Evolutionary conservation across 352 stramenopile genomes (phyloP), one percentile per base, ranked within the genome.

Genomic region (Pythium phragmitis): DNA sequence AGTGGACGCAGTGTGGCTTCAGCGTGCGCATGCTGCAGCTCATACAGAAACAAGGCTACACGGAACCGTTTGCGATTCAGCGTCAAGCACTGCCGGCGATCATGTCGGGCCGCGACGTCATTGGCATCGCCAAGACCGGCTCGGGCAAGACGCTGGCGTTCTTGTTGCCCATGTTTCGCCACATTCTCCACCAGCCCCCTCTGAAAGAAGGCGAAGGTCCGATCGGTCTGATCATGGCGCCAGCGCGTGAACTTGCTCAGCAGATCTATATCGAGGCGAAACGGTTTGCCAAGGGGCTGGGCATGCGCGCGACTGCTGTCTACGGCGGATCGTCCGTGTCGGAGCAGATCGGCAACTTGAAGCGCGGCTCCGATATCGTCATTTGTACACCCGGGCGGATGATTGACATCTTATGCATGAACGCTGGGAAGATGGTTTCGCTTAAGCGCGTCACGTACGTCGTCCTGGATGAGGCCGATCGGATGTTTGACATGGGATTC

Each of bases 401-500:
- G 85, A 99, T 99, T 76, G 98, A 99, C 74, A 99, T 99, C 70
- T 69, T 99, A 19, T 97, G 89, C 30, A 99, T 99, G 96, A 98
- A 98, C 72, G 90, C 92, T 12, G 97, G 97, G 39, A 93, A 95
- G 48, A 90, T 99, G 69, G 87, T 99, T 33, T 98, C 87, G 33
- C 74, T 99, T 16, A 81, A 96, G 60, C 89, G 97, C 23, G 97
- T 99, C 17, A 98, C 94, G 16, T 99, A 98, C 70, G 95, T 99
- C 21, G 97, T 99, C 17, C 87, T 99, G 52, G 98, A 99, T 68
- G 98, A 99, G 78, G 97, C 97, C 43, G 98, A 99, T 77, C 90
- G 98, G 19, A 99, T 99, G 94, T 99, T 99, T 71, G 98, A 99
- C 74, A 99, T 99, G 98, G 98, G 98, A 12, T 99, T 99, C 75